Base-by-base conservation (phyloP, 1,139 yeast species). In the Debaryomyces sp. region DNA sequence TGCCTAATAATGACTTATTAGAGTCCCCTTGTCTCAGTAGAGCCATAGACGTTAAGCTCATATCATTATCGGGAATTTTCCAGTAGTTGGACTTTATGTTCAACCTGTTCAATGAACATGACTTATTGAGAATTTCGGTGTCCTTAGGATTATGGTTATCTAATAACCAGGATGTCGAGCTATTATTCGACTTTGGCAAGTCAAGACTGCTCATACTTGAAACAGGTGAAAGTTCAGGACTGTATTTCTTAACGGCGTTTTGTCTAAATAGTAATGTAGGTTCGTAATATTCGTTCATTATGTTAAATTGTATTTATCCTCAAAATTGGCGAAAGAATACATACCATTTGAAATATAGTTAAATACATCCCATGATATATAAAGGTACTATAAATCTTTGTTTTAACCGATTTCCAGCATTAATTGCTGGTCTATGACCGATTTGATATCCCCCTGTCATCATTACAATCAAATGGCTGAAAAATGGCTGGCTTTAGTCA, bases 21-120 rank as follows among this genome's bases (percentile, higher is more conserved):
- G 74, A 71, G 8, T 53, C 46, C 37, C 56, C 55, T 18, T 50
- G 49, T 10, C 50, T 50, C 26, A 54, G 60, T 6, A 64, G 61
- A n/a, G 66, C 61, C 53, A 88, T 67, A 0, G 87, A 71, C 0
- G 90, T 85, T 47, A 88, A 70, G 54, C 82, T 80, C 61, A 76
- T 69, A 40, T 76, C 67, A 30, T 70, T 66, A 59, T 86, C 90
- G 2, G 90, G 89, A 6, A 73, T 87, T 55, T 77, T 80, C 96
- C 95, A 88, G 65, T 87, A 87, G 61, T 75, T 80, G 12, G 87
- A 82, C 50, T 77, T 77, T 45, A 82, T 71, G 51, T 76, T 78
- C 44, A 73, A 55, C 37, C 76, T 60, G 54, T 75, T 68, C 27
- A 72, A 65, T 0, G 77, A 64, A 53, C 81, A 76, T 1, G 79